Evolutionary conservation across 2,329 filamentous ascomycete genomes (phyloP).

Genomic region (Pseudogymnoascus sp.): DNA sequence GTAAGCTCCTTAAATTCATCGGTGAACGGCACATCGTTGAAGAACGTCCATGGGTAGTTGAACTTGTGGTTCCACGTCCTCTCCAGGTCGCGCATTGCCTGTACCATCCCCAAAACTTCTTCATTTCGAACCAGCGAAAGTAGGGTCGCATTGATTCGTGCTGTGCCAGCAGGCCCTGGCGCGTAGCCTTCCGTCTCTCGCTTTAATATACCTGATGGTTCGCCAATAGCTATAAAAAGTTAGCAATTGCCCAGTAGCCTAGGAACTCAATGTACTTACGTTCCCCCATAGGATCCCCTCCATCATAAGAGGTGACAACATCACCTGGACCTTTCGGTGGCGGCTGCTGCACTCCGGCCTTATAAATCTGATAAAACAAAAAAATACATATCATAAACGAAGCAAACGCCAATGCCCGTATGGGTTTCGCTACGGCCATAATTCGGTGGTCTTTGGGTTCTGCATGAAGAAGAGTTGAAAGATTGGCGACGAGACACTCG

Average conservation of each 20-base stretch:
- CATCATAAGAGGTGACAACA: constrained; percentile 48
- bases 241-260: constrained; percentile 1
- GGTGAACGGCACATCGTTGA: constrained; percentile 90
- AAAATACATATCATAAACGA: constrained; percentile 68
- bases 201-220: constrained; percentile 69
- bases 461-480: constrained; percentile 7
- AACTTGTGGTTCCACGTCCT: constrained; percentile 96
- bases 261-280: constrained; percentile 45
- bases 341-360: constrained; percentile 39
- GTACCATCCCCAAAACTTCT: constrained; percentile 74
- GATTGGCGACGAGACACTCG: background rate
- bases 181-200: constrained; percentile 70
- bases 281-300: constrained; percentile 77
- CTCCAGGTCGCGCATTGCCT: constrained; percentile 86
- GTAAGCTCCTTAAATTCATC: constrained; percentile 87
- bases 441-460: constrained; percentile 29
- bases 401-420: constrained; percentile 66
- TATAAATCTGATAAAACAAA: constrained; percentile 67
- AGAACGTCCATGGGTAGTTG: constrained; percentile 99
- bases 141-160: constrained; percentile 87
- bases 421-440: constrained; percentile 80
- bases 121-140: constrained; percentile 87
- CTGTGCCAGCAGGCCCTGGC: constrained; percentile 62
- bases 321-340: constrained; percentile 34
- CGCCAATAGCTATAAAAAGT: constrained; percentile 57